phyloP scores from a whole-genome alignment of 352 stramenopile species.

The Pythium utonaiense region DNA sequence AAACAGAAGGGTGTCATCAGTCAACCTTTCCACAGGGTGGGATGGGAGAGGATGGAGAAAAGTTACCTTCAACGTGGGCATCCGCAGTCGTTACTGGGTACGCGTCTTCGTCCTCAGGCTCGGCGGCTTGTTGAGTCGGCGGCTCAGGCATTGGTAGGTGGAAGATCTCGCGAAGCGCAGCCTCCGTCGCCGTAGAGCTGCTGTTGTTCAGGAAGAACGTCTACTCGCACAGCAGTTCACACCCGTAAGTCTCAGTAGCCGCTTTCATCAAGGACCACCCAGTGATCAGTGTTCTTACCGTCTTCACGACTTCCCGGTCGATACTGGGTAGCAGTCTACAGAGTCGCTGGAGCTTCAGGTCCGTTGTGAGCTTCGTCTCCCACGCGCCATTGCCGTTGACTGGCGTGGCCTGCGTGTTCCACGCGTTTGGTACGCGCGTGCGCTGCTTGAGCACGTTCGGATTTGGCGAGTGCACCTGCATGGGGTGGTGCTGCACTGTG shows the following conservation, averaged over 20 bases:
- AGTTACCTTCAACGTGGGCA: constrained; percentile 17
- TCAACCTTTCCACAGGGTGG: not conserved
- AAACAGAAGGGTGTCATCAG: not conserved
- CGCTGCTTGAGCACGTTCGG: constrained; percentile 8
- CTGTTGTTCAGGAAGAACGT: constrained; percentile 65
- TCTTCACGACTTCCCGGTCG: constrained; percentile 49
- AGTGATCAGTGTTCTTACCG: constrained; percentile 25
- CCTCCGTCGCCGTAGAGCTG: constrained; percentile 64
- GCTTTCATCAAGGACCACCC: not conserved
- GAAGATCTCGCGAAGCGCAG: constrained; percentile 59
- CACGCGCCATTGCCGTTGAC: not conserved
- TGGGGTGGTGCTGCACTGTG: not conserved
- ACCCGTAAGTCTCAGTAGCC: constrained; percentile 6
- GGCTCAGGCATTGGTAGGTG: constrained; percentile 35
- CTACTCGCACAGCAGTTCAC: constrained; percentile 25
- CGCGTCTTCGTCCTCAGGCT: constrained; percentile 25
- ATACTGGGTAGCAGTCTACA: constrained; percentile 53
- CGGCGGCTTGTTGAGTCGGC: constrained; percentile 5
- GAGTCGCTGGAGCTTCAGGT: constrained; percentile 67
- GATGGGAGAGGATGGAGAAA: too few relatives aligned
- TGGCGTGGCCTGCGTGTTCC: constrained; percentile 21
- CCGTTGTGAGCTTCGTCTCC: constrained; percentile 53
- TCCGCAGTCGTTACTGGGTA: constrained; percentile 13
- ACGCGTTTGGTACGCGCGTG: constrained; percentile 13
- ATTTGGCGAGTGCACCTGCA: constrained; percentile 3